Conservation (phyloP, 2,329 filamentous ascomycete species). For the Talaromyces sp. region DNA sequence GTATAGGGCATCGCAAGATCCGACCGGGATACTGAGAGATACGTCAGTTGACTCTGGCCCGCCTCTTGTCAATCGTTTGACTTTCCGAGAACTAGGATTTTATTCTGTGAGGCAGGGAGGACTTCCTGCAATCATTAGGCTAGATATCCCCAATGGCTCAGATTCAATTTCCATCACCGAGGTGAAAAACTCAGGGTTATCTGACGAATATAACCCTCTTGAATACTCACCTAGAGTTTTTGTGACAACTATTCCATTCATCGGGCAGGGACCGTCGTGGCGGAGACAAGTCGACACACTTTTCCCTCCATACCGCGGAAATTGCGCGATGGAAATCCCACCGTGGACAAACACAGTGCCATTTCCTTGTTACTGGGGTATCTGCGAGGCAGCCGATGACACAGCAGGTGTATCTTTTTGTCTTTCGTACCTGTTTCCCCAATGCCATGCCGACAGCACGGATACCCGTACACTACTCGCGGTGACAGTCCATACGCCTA, state of each 20-base stretch:
- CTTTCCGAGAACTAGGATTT: slow-evolving; percentile 48
- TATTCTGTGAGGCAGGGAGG: slow-evolving; percentile 50
- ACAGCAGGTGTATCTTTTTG: slow-evolving; percentile 28
- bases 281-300: slow-evolving; percentile 40
- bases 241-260: slow-evolving; percentile 51
- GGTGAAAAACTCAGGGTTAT: slow-evolving; percentile 51
- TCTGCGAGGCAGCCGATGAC: slow-evolving; percentile 31
- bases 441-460: slow-evolving; percentile 18
- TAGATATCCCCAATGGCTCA: slow-evolving; percentile 48
- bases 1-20: slow-evolving; percentile 49
- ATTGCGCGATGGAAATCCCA: slow-evolving; percentile 30
- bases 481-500: slow-evolving; percentile 25
- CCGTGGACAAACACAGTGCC: slow-evolving; percentile 19
- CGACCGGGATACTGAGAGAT: slow-evolving; percentile 29
- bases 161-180: slow-evolving; percentile 50
- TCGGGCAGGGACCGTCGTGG: slow-evolving; percentile 47
- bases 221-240: slow-evolving; percentile 40
- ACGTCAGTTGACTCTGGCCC: slow-evolving; percentile 35
- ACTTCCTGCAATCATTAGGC: slow-evolving; percentile 44
- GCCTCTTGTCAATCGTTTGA: slow-evolving; percentile 45
- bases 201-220: slow-evolving; percentile 21
- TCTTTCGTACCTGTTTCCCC: slow-evolving; percentile 24
- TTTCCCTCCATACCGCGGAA: slow-evolving; percentile 43
- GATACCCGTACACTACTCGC: slow-evolving; percentile 14
- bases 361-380: slow-evolving; percentile 30